Evolutionary conservation across 2,329 filamentous ascomycete genomes (phyloP).

Genomic region (Pyrenochaeta sp.): DNA sequence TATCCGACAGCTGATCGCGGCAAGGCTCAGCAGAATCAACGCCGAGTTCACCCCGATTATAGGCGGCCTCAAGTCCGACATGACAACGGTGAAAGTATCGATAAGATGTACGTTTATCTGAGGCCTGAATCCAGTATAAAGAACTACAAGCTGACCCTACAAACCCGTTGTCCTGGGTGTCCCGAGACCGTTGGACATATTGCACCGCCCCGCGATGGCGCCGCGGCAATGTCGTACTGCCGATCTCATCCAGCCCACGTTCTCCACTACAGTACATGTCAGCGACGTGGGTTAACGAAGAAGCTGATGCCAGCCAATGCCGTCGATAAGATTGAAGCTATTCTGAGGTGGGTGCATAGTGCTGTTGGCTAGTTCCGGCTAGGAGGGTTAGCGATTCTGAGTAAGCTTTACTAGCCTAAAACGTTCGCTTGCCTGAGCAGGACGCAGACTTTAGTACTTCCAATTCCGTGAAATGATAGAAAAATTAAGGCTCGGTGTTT

Average conservation of each 20-base stretch:
- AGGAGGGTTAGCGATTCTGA: background rate
- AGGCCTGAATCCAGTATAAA: background rate
- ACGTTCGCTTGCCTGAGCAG: background rate
- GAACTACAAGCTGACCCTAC: background rate
- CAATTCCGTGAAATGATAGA: background rate
- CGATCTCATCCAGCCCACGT: background rate
- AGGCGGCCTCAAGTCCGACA: constrained; percentile 23
- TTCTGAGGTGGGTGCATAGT: background rate
- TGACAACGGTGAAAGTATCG: background rate
- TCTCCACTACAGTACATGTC: background rate
- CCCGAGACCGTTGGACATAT: background rate
- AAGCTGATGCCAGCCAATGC: background rate
- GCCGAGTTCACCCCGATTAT: constrained; percentile 36
- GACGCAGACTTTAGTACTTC: background rate
- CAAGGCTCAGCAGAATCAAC: constrained; percentile 33
- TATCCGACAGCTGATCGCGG: constrained; percentile 32
- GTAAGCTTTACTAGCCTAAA: background rate
- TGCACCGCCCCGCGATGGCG: background rate
- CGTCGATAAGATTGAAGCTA: background rate
- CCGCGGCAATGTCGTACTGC: background rate
- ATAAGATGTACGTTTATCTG: background rate
- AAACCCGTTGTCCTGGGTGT: background rate
- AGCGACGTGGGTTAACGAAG: background rate
- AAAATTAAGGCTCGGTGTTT: too few species aligned
- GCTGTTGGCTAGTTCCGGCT: background rate